Evolutionary conservation across 2,329 filamentous ascomycete genomes (phyloP), one percentile per base, ranked within the genome.

Genomic region (Boeremia exigua): DNA sequence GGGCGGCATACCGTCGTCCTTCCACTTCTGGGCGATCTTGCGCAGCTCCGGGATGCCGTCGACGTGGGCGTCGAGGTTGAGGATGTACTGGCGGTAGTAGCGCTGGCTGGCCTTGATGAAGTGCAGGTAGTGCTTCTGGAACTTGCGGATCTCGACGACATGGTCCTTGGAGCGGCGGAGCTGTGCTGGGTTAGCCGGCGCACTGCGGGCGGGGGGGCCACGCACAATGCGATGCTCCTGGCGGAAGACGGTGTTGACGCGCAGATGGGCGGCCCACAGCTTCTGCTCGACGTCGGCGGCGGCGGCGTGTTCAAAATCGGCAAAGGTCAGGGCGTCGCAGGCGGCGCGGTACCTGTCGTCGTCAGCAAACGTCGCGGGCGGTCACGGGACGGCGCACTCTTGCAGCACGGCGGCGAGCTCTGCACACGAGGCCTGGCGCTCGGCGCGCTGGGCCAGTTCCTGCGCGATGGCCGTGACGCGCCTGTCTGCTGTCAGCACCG

Each of bases 71-170:
- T 89, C 87, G 23, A 97, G 81, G 53, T 88, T 86, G 74, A 94
- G 87, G 50, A 97, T 89, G 69, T 91, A 95, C 62, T 87, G 88
- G 68, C 90, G 87, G 80, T 98, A 98, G 75, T 96, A 97, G 67
- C 87, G 86, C 75, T 95, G 91, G 62, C 92, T 90, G 42, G 88
- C 88, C 76, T 94, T 96, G 65, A 98, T 86, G 74, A 96, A 98
- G 63, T 86, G 85, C 54, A 88, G 81, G 75, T 96, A 98, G 61
- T 88, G 83, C 76, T 90, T 93, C 73, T 91, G 88, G 46, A 94
- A 80, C 75, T 92, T 95, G 60, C 93, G 86, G 67, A 86, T 86
- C 75, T 86, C 83, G 40, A 87, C 84, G 52, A 81, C 79, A 65
- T 80, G 81, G 67, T 82, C 82, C 64, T 81, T 82, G 54, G 77